Evolutionary conservation across 2,329 filamentous ascomycete species (phyloP).

Genomic region (Alternaria novae-zelandiae): DNA sequence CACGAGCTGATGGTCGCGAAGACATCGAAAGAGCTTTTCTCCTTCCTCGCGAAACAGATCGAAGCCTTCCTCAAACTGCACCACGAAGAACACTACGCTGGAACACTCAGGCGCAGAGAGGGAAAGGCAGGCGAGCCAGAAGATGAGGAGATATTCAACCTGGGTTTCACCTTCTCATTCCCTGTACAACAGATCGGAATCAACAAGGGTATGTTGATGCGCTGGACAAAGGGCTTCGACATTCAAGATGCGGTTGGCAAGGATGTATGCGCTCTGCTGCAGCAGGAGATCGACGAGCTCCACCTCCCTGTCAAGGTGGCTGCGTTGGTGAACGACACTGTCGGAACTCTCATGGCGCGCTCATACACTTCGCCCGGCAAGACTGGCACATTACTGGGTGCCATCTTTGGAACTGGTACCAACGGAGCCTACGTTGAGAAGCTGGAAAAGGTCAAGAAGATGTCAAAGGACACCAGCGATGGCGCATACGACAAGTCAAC

Average conservation of each 20-base stretch:
- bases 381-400: constrained; percentile 85
- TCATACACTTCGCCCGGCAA: constrained; percentile 93
- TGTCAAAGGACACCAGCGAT: constrained; percentile 52
- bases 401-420: constrained; percentile 96
- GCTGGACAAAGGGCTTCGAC: constrained; percentile 99
- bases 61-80: constrained; percentile 85
- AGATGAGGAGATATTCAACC: constrained; percentile 82
- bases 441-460: constrained; percentile 81
- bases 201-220: constrained; percentile 91
- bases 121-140: constrained; percentile 63
- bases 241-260: constrained; percentile 93
- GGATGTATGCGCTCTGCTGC: constrained; percentile 90
- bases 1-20: constrained; percentile 88
- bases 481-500: constrained; percentile 77
- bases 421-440: constrained; percentile 98
- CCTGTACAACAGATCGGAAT: constrained; percentile 93
- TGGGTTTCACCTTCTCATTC: constrained; percentile 99
- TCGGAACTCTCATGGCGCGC: constrained; percentile 95
- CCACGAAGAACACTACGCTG: constrained; percentile 85
- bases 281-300: constrained; percentile 86
- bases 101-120: constrained; percentile 67
- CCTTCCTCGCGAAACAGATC: constrained; percentile 91
- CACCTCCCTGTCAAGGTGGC: constrained; percentile 91
- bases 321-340: constrained; percentile 95
- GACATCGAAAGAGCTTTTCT: constrained; percentile 84